A percentile compares a stretch with the other conserved stretches of the same genome.
Conservation (phyloP, 2,329 filamentous ascomycete species). For the Grosmannia serpens region DNA sequence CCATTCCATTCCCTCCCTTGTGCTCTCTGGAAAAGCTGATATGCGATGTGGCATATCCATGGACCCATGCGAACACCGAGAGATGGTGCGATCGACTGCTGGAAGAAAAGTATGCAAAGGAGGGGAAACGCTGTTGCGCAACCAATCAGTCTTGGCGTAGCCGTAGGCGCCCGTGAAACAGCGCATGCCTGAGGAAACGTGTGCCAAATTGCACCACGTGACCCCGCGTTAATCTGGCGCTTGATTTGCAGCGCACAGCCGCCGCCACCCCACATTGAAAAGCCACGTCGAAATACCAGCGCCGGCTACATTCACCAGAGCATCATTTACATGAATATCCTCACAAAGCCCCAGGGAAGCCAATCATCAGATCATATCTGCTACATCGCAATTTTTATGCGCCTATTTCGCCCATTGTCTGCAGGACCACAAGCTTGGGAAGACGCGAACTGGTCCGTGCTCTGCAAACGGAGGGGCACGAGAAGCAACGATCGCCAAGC, state of each 20-base stretch:
- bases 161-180: not conserved
- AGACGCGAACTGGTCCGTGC: constrained; percentile 13
- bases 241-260: not conserved
- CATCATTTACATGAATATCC: not conserved
- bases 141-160: not conserved
- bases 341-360: not conserved
- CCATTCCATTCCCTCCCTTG: too few relatives aligned
- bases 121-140: not conserved
- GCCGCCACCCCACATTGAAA: constrained; percentile 3
- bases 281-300: constrained; percentile 6
- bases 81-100: not conserved
- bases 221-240: constrained; percentile 10
- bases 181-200: not conserved
- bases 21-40: not conserved
- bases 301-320: too few relatives aligned
- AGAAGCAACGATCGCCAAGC: not conserved
- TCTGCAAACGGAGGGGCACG: not conserved
- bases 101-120: not conserved
- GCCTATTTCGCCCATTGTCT: not conserved
- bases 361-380: not conserved
- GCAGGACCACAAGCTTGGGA: not conserved
- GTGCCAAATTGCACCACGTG: constrained; percentile 7
- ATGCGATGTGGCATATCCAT: not conserved
- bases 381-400: not conserved
- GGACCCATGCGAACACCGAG: not conserved